These are phyloP conservation scores for Calonectria pauciramosa DNA, from an alignment of 2,329 filamentous ascomycete genomes.

Conservation along the genomic window DNA sequence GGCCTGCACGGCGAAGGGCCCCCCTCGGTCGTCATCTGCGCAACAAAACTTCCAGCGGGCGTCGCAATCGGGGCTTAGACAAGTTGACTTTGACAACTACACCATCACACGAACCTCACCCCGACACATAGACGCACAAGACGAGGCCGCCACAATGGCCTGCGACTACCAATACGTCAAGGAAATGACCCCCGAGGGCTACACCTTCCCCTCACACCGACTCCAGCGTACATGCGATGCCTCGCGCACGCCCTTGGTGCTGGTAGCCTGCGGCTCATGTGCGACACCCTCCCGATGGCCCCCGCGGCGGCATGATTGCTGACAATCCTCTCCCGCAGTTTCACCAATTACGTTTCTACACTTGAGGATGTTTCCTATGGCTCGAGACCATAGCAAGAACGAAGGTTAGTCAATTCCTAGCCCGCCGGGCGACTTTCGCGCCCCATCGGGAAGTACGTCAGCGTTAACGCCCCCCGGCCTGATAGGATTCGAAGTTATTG, in stretches of 20 bases:
- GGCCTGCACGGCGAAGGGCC: constrained; percentile 11
- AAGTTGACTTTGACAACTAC: constrained; percentile 1
- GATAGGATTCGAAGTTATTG: constrained; percentile 81
- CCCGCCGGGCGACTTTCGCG: background rate
- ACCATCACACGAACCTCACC: constrained; percentile 15
- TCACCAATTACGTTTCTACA: constrained; percentile 83
- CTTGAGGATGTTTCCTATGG: constrained; percentile 91
- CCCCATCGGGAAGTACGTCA: background rate
- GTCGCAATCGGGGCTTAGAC: constrained; percentile 12
- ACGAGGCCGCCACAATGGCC: constrained; percentile 39
- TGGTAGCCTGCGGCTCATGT: constrained; percentile 78
- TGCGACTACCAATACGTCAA: constrained; percentile 52
- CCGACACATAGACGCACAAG: constrained; percentile 16
- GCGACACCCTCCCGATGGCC: constrained; percentile 29
- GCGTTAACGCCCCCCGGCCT: constrained; percentile 1
- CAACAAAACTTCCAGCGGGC: constrained; percentile 16
- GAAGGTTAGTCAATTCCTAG: constrained; percentile 42
- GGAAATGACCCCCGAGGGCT: constrained; percentile 55
- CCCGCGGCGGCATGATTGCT: constrained; percentile 23
- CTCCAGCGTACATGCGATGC: constrained; percentile 68
- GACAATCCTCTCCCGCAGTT: constrained; percentile 52
- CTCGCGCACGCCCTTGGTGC: constrained; percentile 72
- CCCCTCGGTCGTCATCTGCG: constrained; percentile 18
- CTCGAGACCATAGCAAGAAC: constrained; percentile 79
- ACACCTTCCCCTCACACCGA: constrained; percentile 73